Conservation (phyloP, 2,329 filamentous ascomycete genomes). For the Claviceps sp. region DNA sequence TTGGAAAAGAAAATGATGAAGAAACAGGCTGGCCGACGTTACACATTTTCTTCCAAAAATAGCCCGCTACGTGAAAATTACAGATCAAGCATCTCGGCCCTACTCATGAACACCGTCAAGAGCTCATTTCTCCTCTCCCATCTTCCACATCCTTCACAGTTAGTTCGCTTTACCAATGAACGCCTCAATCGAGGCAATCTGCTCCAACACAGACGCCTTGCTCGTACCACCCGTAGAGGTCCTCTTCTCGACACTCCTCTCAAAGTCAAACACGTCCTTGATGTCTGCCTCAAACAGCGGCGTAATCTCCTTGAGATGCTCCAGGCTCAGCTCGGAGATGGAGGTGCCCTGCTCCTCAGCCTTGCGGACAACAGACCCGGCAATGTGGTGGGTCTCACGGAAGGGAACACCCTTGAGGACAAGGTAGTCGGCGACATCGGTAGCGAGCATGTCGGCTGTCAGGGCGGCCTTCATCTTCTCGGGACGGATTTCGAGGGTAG, state of each 20-base stretch:
- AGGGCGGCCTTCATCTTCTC: slow-evolving; percentile 6
- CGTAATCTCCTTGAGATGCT: slow-evolving; percentile 3
- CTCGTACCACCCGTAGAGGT: slow-evolving; percentile 5
- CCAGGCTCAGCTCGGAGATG: slow-evolving; percentile 5
- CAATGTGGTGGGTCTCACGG: slow-evolving; percentile 8
- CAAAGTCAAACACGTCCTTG: slow-evolving; percentile 7
- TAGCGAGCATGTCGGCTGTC: slow-evolving; percentile 7
- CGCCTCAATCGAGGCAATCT: slow-evolving; percentile 1
- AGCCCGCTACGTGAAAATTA: too few species aligned
- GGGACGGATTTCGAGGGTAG: slow-evolving; percentile 1
- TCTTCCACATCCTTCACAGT: too few species aligned
- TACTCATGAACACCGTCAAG: too few species aligned
- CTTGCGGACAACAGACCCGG: slow-evolving; percentile 5
- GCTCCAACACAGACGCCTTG: slow-evolving; percentile 3
- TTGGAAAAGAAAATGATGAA: too few species aligned
- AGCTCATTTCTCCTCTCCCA: too few species aligned
- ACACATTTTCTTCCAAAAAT: too few species aligned
- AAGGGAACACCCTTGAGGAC: slow-evolving; percentile 7
- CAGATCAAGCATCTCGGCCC: too few species aligned
- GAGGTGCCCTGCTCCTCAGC: slow-evolving; percentile 5
- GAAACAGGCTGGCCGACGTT: too few species aligned
- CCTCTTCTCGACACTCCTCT: slow-evolving; percentile 6
- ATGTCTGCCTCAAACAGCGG: slow-evolving; percentile 5
- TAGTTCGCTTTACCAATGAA: background rate
- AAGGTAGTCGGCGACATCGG: slow-evolving; percentile 8